Base-by-base conservation (phyloP, 2,329 filamentous ascomycete genomes). In the Paecilomyces variotii region DNA sequence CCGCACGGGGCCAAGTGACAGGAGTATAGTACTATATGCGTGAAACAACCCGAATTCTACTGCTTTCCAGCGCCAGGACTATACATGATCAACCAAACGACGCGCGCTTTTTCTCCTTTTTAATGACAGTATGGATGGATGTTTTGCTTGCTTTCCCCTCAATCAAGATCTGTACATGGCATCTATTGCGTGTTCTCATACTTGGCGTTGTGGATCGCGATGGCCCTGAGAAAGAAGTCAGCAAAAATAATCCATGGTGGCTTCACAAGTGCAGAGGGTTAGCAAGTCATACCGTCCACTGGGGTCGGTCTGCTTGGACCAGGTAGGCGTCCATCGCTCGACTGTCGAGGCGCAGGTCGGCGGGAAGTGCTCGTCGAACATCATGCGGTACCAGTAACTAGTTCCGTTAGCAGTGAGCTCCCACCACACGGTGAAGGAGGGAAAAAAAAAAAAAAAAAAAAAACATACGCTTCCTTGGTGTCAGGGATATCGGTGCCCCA, bases 291-390 rank as follows among this genome's bases (percentile, higher is more conserved):
- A 91, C 89, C 91, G 85, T 80, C 94, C 95, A 76, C 90, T 96
- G 61, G 94, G 94, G 76, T 99, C 94, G 27, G 86, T 90, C 84
- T 97, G 91, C 75, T 96, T 89, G 58, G 90, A 96, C 94, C 94
- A 99, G 39, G 90, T 99, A 28, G 94, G 94, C 59, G 90, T 91
- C 95, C 94, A 99, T 71, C 94, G 84, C 89, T 90, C 89, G 57
- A 99, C 94, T 6, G 94, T 99, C 60, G 85, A 87, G 7, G 94
- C 95, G 73, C 93, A 97, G 71, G 87, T 87, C 58, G 87, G 84
- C 53, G 94, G 94, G 84, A 97, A 99, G 78, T 95, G 93, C 83
- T 99, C 93, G 75, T 99, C 94, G 74, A 97, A 99, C 93, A 99
- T 97, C 74, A 80, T 83, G 69, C 94, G 88, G 80, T 99, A 99